Base-by-base conservation (phyloP, 2,329 filamentous ascomycete species). In the Monilinia laxa region DNA sequence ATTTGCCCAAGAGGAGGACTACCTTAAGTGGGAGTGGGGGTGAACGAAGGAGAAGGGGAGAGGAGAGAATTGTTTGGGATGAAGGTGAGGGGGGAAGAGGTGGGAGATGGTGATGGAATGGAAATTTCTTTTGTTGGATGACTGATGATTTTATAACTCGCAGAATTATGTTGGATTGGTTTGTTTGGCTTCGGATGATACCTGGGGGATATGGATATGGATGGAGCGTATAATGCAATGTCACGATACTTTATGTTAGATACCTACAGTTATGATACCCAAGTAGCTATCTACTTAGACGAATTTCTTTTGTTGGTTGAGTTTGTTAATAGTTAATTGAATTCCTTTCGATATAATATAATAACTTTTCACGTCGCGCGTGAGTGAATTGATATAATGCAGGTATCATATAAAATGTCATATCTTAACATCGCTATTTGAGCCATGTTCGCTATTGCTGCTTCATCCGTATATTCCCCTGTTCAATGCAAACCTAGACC, bases 41-140 rank as follows among this genome's bases (percentile, higher is more conserved):
- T 42, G 3, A 31, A 31, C 25, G 55, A 23, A 12, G 63, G 38
- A n/a, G n/a, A 9, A 59, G 63, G 20, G 45, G 40, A 1, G 62
- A 64, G 3, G 63, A 65, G 35, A 65, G 63, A 42, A 65, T 65
- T 31, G 31, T 65, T 42, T 65, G 62, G 62, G 62, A 42, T 52
- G 63, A 65, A 25, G 63, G 45, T 10, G 63, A 58, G 23, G 63
- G 53, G 4, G 54, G 63, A 2, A 58, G 63, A 25, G 47, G 63
- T n/a, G 63, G 63, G n/a, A 52, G 63, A 23, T 52, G 63, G 45
- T 52, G 6, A 58, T 3, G 35, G 16, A 18, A 42, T 42, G 56
- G 38, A 14, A 40, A 20, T 56, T 64, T 57, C 62, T 25, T 64
- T 62, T 28, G 16, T 59, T 49, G 31, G n/a, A 35, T 38, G 28